phyloP scores from a whole-genome alignment of 306 rosid genomes.

The Oemleria cerasiformis region DNA sequence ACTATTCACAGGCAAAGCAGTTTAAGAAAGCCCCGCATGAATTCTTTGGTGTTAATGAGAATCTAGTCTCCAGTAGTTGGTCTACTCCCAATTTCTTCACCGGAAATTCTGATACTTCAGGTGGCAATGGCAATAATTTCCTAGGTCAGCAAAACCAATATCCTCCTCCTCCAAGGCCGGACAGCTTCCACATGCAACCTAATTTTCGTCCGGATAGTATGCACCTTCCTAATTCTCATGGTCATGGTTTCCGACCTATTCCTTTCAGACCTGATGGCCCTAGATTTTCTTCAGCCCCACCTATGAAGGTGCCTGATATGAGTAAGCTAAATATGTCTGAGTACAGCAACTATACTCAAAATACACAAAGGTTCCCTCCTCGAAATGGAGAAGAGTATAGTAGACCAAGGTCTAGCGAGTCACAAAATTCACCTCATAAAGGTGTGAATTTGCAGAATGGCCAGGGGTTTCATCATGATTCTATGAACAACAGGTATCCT shows the following conservation, averaged over 20 bases:
- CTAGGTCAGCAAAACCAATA: slow-evolving; percentile 42
- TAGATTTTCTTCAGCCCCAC: slow-evolving; percentile 42
- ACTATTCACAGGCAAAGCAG: slow-evolving; percentile 34
- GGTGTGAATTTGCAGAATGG: slow-evolving; percentile 46
- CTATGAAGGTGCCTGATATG: slow-evolving; percentile 44
- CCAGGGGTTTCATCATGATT: slow-evolving; percentile 40
- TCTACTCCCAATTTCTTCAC: slow-evolving; percentile 42
- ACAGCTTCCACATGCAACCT: slow-evolving; percentile 49
- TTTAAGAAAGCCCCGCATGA: slow-evolving; percentile 74
- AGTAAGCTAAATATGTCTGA: slow-evolving; percentile 53
- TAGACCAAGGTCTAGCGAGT: slow-evolving; percentile 43
- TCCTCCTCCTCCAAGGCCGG: slow-evolving; percentile 48
- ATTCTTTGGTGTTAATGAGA: slow-evolving; percentile 40
- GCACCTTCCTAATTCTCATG: slow-evolving; percentile 38
- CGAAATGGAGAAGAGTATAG: slow-evolving; percentile 47
- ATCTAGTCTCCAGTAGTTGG: slow-evolving; percentile 28
- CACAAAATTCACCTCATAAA: slow-evolving; percentile 43
- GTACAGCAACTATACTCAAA: slow-evolving; percentile 39
- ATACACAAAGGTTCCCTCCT: slow-evolving; percentile 36
- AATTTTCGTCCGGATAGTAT: slow-evolving; percentile 43
- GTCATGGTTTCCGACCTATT: slow-evolving; percentile 40
- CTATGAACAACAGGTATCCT: slow-evolving; percentile 41
- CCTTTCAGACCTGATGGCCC: slow-evolving; percentile 54
- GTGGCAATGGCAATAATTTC: slow-evolving; percentile 45
- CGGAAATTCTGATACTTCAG: slow-evolving; percentile 40